phyloP scores from a whole-genome alignment of 352 stramenopile genomes.

The Phytophthora europaea region DNA sequence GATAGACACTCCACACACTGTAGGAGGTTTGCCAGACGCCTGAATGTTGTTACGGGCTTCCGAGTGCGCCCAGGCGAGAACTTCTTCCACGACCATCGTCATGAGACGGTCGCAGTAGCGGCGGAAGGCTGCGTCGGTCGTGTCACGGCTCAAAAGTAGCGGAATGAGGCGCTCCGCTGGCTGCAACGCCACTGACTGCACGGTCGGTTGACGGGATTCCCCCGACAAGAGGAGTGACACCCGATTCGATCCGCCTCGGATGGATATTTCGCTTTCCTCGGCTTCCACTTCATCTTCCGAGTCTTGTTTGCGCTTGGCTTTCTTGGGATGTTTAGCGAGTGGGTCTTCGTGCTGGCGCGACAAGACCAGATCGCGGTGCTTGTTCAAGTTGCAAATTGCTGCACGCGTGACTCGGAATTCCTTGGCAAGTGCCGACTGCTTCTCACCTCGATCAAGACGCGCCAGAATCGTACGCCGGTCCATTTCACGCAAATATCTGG shows the following conservation, averaged over 20 bases:
- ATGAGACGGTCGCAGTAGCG: conserved; percentile 45
- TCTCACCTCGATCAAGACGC: conserved; percentile 52
- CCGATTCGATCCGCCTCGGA: not conserved
- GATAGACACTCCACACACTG: conserved; percentile 21
- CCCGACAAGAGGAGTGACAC: conserved; percentile 1
- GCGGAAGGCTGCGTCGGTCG: conserved; percentile 30
- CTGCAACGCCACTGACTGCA: conserved; percentile 18
- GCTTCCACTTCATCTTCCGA: conserved; percentile 3
- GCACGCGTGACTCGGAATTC: conserved; percentile 68
- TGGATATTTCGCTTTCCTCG: conserved; percentile 3
- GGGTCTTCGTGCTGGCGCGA: conserved; percentile 53
- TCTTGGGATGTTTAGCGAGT: conserved; percentile 55
- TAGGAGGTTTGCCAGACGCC: not conserved
- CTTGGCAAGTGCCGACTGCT: conserved; percentile 61
- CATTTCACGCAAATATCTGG: conserved; percentile 58
- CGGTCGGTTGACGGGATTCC: not conserved
- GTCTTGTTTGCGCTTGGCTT: conserved; percentile 16
- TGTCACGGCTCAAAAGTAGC: conserved; percentile 22
- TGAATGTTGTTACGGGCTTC: not conserved
- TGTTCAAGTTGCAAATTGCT: conserved; percentile 71
- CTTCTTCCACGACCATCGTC: conserved; percentile 45
- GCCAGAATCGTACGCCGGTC: conserved; percentile 57
- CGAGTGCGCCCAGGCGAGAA: conserved; percentile 40
- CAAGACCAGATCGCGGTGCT: conserved; percentile 52
- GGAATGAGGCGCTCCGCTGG: conserved; percentile 27